Evolutionary conservation across 208 protist genomes (phyloP), one percentile per base, ranked within the genome.

Genomic region (Phytomonas sp.): DNA sequence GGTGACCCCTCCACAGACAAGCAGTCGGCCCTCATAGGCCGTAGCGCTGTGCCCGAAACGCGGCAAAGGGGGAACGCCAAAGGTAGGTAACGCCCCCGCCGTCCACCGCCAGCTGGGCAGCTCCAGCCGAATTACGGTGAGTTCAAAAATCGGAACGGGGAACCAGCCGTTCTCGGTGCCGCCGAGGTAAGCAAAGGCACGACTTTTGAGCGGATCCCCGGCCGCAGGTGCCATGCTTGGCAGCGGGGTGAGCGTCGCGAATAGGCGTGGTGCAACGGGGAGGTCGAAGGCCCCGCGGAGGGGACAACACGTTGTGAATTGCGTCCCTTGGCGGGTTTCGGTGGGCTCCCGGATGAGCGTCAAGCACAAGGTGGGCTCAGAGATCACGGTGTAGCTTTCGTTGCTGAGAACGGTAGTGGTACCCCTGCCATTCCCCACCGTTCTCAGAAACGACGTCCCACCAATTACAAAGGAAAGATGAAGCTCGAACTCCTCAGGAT

Each of bases 1-100:
- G 2, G 83, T 80, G 31, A 92, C 72, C 0, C 89, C 89, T 51
- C 89, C 89, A 79, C 89, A 90, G 34, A 95, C 77, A 6, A 88
- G 73, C 23, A 93, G 32, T 23, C 74, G 65, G 17, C 80, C 37
- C 31, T 72, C 74, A 31, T 74, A 63, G 67, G 65, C 70, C 30
- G 74, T 76, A 23, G 83, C 76, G 23, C 79, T 82, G 74, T 94
- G 89, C 4, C 80, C 89, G 69, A 85, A 92, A 32, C 89, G 85
- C 0, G 85, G 68, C 23, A 77, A n/a, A 2, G 89, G 89, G 63
- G 82, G 78, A 15, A 77, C 76, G 43, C 89, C 89, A 71, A 84
- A 85, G 13, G 89, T 92, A 13, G 79, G 66, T 20, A 81, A 29
- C 7, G 73, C 46, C n/a, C 33, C 66, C 37, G 33, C 68, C 29